These are phyloP conservation scores for Eutrema heterophyllum DNA, from an alignment of 345 rosid species.

Conservation along the genomic window DNA sequence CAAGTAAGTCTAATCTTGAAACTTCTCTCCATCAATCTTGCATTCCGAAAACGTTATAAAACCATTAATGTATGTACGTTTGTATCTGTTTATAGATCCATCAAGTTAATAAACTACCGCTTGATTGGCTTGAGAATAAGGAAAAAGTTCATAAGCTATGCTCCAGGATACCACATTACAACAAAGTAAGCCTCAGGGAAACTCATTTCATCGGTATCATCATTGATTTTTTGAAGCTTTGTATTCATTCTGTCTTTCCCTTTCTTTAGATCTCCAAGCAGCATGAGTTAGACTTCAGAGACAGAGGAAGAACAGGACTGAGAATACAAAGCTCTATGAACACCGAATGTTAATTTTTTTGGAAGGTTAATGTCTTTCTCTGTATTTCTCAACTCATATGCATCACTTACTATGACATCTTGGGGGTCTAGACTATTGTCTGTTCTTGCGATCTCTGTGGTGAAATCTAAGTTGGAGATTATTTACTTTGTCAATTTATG, in stretches of 20 bases:
- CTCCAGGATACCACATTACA: conserved; percentile 71
- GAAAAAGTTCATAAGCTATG: conserved; percentile 56
- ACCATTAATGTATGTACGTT: background rate
- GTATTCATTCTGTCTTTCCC: background rate
- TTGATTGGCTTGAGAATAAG: conserved; percentile 56
- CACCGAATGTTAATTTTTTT: too few species aligned
- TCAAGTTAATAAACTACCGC: conserved; percentile 53
- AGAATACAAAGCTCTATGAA: conserved; percentile 69
- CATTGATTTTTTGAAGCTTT: background rate
- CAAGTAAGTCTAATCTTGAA: conserved; percentile 56
- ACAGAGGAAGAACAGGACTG: conserved; percentile 72
- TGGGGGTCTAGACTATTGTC: too few species aligned
- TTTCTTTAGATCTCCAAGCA: conserved; percentile 50
- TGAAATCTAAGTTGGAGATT: too few species aligned
- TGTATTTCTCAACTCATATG: too few species aligned
- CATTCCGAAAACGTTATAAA: background rate
- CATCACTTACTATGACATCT: too few species aligned
- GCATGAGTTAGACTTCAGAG: conserved; percentile 80
- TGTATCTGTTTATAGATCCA: conserved; percentile 44
- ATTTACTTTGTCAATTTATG: too few species aligned
- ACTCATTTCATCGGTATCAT: too few species aligned
- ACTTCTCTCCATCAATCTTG: too few species aligned
- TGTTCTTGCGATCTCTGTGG: too few species aligned
- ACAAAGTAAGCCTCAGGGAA: conserved; percentile 39
- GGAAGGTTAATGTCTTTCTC: too few species aligned